Base-by-base conservation (phyloP, 306 rosid genomes). In the Cucurbita pepo region DNA sequence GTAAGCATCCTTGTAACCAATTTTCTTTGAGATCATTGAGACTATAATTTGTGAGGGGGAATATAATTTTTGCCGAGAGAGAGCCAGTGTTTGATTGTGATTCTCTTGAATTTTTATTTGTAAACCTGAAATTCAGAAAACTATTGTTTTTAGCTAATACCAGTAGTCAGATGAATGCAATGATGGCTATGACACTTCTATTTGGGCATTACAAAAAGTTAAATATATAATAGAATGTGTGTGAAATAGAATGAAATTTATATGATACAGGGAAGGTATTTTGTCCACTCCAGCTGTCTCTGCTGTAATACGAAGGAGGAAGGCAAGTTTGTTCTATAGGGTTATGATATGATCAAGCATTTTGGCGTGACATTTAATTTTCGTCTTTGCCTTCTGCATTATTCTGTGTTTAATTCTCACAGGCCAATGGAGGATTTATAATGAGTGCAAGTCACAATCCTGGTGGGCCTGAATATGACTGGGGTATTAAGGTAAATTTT, bases 401-500 rank as follows among this genome's bases (percentile, higher is more conserved):
- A 16, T 38, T 78, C 43, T 55, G 74, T 59, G 11, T 63, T 75
- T 52, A 77, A 73, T 57, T 76, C 60, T 56, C 83, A 52, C 65
- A 94, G 97, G 99, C 97, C 63, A 89, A 95, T 78, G 97, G 99
- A 75, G 99, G 99, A 81, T 91, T 95, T 82, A 85, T 95, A 75
- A 95, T 91, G 99, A 95, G 99, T 77, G 97, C 97, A 47, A 95
- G 97, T 85, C 99, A 95, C 76, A 91, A 95, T 83, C 99, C 97
- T 14, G 97, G 99, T 37, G 99, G 99, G 7, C 97, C 97, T 79
- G 97, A 95, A 64, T 88, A 89, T 80, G 99, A 95, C 79, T 95
- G 97, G 99, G 99, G 97, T 66, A 95, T 95, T 77, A 95, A 95
- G 96, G 99, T 95, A 79, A 88, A 6, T 74, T 80, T 80, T 51